Evolutionary conservation across 805 yeast genomes (phyloP).

Genomic region (Saccharomycopsis synnaedendra): DNA sequence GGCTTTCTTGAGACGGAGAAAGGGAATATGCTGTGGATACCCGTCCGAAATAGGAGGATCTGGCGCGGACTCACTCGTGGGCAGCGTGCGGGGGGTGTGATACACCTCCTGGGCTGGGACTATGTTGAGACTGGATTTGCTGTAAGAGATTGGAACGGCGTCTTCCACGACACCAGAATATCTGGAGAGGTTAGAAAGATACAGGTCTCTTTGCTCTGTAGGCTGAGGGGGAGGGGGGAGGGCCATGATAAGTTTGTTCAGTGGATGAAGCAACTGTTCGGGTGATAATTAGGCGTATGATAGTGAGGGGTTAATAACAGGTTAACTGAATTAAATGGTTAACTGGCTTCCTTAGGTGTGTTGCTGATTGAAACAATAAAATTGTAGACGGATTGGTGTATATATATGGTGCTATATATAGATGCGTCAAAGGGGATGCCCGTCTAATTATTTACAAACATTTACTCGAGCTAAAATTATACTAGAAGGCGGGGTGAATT

Average conservation of each 20-base stretch:
- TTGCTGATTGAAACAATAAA: no score
- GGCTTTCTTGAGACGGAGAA: neutral
- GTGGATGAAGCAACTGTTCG: no score
- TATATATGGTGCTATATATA: no score
- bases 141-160: slow-evolving; percentile 10
- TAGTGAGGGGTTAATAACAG: no score
- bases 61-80: neutral
- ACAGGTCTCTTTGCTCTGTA: slow-evolving; percentile 1
- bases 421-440: no score
- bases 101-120: slow-evolving; percentile 1
- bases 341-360: no score
- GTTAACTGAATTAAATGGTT: no score
- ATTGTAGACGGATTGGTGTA: no score
- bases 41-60: neutral
- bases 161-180: slow-evolving; percentile 11
- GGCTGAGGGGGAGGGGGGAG: neutral
- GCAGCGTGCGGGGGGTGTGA: slow-evolving; percentile 11
- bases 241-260: neutral
- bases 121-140: slow-evolving; percentile 2
- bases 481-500: no score
- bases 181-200: slow-evolving; percentile 6
- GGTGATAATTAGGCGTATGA: no score
- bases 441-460: no score
- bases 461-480: no score
- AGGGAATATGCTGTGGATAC: neutral